Evolutionary conservation across 768 basidiomycete genomes (phyloP), one percentile per base, ranked within the genome.

Genomic region (Lentinula lateritia): DNA sequence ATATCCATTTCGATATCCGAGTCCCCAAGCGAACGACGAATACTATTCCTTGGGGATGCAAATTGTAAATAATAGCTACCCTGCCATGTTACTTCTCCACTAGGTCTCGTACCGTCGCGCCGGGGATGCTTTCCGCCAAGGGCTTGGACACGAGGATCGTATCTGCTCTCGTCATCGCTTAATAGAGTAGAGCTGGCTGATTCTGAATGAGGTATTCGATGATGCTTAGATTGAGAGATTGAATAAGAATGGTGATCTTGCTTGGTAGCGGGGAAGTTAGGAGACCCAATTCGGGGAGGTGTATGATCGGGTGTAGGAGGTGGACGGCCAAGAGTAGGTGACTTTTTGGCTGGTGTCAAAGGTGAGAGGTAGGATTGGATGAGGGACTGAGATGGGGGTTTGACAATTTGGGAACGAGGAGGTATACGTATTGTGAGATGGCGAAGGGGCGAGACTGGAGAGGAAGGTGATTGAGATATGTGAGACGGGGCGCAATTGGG

Each of bases 231-330:
- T 36, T 23, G 38, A n/a, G 20, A 42, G 6, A 38, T 15, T 2
- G 54, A 56, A 18, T 10, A 54, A n/a, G 50, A 50, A 12, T 18
- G 16, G 35, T 52, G 15, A 6, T 52, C 50, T 6, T 3, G 50
- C 16, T 15, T 36, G 34, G 16, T 8, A 45, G 41, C 1, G 5
- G 32, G 56, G 34, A 18, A 35, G 20, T 6, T 8, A 23, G 12
- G 45, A 34, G 53, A 46, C 16, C 23, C 3, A 20, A 16, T 45
- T 12, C 53, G 53, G 13, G 34, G 38, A 23, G 61, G 61, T 3
- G 61, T 54, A 36, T 56, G 32, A 32, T 56, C 54, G 36, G 61
- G 61, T n/a, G 61, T 61, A 34, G 61, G 61, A 9, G 61, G 61
- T 9, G 52, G 52, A 2, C 41, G 35, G 20, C 61, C 61, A 18